Base-by-base conservation (phyloP, 1,139 yeast species). In the Nadsonia commutata region DNA sequence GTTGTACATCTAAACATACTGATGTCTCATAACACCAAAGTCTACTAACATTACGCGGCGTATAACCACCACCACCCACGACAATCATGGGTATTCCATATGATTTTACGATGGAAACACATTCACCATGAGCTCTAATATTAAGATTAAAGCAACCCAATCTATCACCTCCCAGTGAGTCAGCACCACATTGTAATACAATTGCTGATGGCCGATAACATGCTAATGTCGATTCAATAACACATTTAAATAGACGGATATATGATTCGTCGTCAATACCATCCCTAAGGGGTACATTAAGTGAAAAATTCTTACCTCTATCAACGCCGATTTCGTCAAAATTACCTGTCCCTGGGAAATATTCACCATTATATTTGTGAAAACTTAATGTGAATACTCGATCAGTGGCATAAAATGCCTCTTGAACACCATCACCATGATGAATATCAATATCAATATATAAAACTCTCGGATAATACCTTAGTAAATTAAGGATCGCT, bases 391-490 rank as follows among this genome's bases (percentile, higher is more conserved):
- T 88, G 93, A 86, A 84, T 21, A 90, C 98, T 46, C 98, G 66
- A 60, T 90, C 97, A 1, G 96, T 84, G 36, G 94, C 78, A 59
- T 88, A 86, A 55, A 90, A 90, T 1, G 97, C 97, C 61, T 90
- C 97, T 59, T 90, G 96, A 1, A 90, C 98, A 44, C 97, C 98
- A 59, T 90, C 98, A 20, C 98, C 98, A 58, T 90, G 98, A 60
- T 90, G 98, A 20, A 90, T 75, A 60, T 90, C 98, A 45, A 88
- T 88, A 62, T 90, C 98, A 45, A 90, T 85, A 58, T 90, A 90
- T 56, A 90, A 67, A 3, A 90, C 96, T 46, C 97, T 70, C 4
- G 97, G 88, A 58, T 85, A 94, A 49, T 81, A 81, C 49, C 96
- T 69, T 51, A 90, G 68, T 46, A 90, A 64, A 55, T 88, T 84